Evolutionary conservation across 306 rosid genomes (phyloP).

Genomic region (Prunus salicina): DNA sequence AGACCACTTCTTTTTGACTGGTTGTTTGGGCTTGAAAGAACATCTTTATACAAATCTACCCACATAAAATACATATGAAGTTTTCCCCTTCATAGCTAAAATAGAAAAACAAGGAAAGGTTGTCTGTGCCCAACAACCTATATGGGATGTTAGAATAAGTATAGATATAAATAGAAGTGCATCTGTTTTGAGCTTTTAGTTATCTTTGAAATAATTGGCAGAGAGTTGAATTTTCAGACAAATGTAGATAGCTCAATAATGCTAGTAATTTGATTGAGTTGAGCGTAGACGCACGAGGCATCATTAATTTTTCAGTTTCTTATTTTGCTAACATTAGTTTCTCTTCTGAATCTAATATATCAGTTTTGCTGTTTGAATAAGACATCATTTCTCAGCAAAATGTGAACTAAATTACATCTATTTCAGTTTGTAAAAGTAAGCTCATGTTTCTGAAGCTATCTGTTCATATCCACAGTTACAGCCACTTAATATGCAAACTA

Average conservation of each 20-base stretch:
- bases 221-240: background rate
- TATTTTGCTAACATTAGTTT: too few species aligned
- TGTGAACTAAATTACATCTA: too few species aligned
- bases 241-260: background rate
- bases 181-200: background rate
- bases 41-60: background rate
- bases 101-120: background rate
- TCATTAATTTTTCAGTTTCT: too few species aligned
- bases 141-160: background rate
- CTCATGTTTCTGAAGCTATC: background rate
- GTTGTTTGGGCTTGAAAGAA: background rate
- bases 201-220: background rate
- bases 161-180: background rate
- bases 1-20: background rate
- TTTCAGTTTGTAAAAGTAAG: background rate
- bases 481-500: background rate
- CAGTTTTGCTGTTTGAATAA: too few species aligned
- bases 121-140: background rate
- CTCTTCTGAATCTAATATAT: too few species aligned
- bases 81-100: background rate
- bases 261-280: background rate
- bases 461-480: background rate
- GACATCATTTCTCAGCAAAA: too few species aligned
- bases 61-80: background rate
- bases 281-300: background rate